phyloP scores from a whole-genome alignment of 495 filamentous ascomycete genomes.

The Choiromyces venosus region DNA sequence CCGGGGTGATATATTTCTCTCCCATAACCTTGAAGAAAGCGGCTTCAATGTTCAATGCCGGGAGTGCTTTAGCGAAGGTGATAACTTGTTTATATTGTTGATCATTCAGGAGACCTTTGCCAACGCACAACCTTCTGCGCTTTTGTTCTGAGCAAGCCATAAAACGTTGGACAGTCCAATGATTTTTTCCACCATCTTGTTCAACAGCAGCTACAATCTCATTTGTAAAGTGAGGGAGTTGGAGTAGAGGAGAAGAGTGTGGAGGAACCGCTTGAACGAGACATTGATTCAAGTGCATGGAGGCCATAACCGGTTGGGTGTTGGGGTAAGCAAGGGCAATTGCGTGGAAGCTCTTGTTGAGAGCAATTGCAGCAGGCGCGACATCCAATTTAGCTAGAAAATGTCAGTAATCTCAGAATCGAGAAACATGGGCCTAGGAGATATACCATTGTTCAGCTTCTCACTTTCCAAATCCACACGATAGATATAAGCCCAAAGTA shows the following conservation, averaged over 20 bases:
- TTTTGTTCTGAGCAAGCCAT: conserved; percentile 73
- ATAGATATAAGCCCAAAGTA: conserved; percentile 92
- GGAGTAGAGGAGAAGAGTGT: conserved; percentile 76
- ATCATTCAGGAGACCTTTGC: conserved; percentile 65
- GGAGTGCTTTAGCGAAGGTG: conserved; percentile 71
- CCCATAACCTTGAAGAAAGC: conserved; percentile 98
- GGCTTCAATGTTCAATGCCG: conserved; percentile 76
- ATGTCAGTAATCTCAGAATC: conserved; percentile 11
- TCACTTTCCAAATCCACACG: conserved; percentile 60
- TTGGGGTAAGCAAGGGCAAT: conserved; percentile 84
- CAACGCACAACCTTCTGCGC: conserved; percentile 62
- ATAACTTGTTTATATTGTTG: conserved; percentile 71
- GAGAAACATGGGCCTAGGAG: background rate
- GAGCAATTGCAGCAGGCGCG: conserved; percentile 73
- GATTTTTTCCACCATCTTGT: conserved; percentile 62
- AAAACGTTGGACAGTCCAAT: conserved; percentile 75
- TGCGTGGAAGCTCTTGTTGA: conserved; percentile 78
- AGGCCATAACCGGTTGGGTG: conserved; percentile 69
- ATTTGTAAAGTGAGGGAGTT: conserved; percentile 82
- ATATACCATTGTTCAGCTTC: conserved; percentile 38
- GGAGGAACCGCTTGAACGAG: conserved; percentile 86
- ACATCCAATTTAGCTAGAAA: conserved; percentile 62
- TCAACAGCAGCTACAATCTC: conserved; percentile 69
- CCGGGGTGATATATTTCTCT: conserved; percentile 86
- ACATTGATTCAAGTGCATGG: conserved; percentile 75